Base-by-base conservation (phyloP, 1,284 basidiomycete genomes). In the Trametes hirsuta region DNA sequence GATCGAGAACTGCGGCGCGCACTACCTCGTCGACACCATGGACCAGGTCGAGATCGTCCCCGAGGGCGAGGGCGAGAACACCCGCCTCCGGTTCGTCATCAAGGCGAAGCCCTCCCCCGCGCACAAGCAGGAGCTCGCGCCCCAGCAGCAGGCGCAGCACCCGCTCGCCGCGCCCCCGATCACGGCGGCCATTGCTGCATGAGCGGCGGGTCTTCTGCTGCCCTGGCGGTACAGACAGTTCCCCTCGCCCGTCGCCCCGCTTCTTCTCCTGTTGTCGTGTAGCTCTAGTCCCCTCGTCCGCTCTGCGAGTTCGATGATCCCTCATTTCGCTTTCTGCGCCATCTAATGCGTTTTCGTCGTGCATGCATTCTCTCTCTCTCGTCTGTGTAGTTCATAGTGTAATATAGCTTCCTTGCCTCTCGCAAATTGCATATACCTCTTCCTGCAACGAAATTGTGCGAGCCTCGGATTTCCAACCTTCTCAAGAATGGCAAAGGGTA, bases 1-100 rank as follows among this genome's bases (percentile, higher is more conserved):
- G 68, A 82, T 86, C 62, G 82, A 84, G 65, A 76, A 82, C 67
- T 84, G 84, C 49, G 88, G 88, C 47, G 88, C 89, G 6, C 87
- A 91, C 70, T 90, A 78, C 67, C 72, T 89, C 55, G 80, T 88
- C 40, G 83, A 86, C 35, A 82, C 84, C 68, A 82, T 86, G 84
- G 81, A 85, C 63, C 75, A 76, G 63, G 78, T 88, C 36, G 63
- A 58, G 15, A 84, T 84, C 58, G 75, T 77, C 35, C 64, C 72
- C 10, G 72, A 79, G 45, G 76, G 74, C 47, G 77, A 77, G 49
- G 76, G 73, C 47, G 69, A 68, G 53, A 40, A 65, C 46, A n/a
- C 66, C 51, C 57, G 69, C 59, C 72, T 84, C 58, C 76, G 72
- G 67, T 84, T 82, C 55, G 75, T 73, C 3, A 64, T 74, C 60